phyloP scores from a whole-genome alignment of 176 grass and related monocot genomes.

The Musa beccarii region DNA sequence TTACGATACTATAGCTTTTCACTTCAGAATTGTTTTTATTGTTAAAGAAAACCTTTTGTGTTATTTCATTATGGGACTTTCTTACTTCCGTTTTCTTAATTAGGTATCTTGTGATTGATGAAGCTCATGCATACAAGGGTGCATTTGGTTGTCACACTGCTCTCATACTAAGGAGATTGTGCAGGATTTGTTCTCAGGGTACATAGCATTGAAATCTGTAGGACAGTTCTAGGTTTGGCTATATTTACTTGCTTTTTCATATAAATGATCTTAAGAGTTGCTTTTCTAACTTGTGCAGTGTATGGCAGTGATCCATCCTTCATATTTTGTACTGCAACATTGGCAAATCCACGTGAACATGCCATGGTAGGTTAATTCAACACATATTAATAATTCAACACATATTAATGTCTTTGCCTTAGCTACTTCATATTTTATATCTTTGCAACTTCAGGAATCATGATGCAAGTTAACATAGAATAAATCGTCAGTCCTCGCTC shows the following conservation, averaged over 20 bases:
- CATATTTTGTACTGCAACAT: conserved; percentile 92
- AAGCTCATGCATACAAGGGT: conserved; percentile 96
- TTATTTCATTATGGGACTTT: not conserved
- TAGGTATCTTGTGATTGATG: conserved; percentile 96
- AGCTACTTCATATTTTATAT: not conserved
- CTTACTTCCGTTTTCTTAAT: conserved; percentile 17
- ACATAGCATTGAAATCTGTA: conserved; percentile 23
- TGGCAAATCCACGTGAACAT: conserved; percentile 84
- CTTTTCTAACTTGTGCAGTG: conserved; percentile 45
- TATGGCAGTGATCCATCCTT: conserved; percentile 70
- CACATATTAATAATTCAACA: not conserved
- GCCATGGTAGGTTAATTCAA: conserved; percentile 59
- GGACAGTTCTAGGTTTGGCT: not conserved
- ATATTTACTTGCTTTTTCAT: conserved; percentile 14
- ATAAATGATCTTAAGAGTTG: not conserved
- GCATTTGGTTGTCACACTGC: conserved; percentile 96
- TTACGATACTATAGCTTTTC: not conserved
- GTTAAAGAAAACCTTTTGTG: not conserved
- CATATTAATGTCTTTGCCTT: conserved; percentile 4
- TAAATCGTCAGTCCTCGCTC: no score
- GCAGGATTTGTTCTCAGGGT: conserved; percentile 83
- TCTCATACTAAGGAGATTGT: conserved; percentile 82
- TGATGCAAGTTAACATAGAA: not conserved
- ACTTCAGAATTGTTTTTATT: not conserved
- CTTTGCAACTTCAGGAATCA: not conserved